Conservation (phyloP, 148 eudicot genomes). For the Fagopyrum esculentum region DNA sequence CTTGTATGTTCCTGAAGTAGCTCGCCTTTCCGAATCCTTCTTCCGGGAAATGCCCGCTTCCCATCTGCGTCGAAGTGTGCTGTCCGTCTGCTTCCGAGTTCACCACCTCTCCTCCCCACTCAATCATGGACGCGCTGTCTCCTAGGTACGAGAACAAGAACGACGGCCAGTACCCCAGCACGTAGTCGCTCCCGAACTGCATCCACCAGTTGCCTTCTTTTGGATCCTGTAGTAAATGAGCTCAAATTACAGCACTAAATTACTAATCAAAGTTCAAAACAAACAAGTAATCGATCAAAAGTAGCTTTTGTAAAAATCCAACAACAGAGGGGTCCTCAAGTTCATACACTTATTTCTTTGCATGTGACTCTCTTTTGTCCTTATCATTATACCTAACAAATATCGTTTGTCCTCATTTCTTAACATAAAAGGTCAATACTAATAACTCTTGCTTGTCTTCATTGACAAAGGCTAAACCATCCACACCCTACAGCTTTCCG, state of each 20-base stretch:
- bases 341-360: constrained; percentile 11
- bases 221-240: constrained; percentile 48
- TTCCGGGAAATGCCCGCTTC: constrained; percentile 87
- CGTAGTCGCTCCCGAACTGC: constrained; percentile 81
- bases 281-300: not conserved
- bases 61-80: constrained; percentile 94
- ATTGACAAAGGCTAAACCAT: constrained; percentile 1
- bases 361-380: constrained; percentile 48
- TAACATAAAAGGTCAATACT: not conserved
- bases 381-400: constrained; percentile 5
- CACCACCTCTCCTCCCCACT: constrained; percentile 97
- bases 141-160: constrained; percentile 91
- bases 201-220: constrained; percentile 98
- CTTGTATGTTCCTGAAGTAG: constrained; percentile 89
- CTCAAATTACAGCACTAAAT: not conserved
- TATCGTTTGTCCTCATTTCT: constrained; percentile 10
- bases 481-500: not conserved
- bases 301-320: not conserved
- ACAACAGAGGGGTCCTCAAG: constrained; percentile 9
- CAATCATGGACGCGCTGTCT: constrained; percentile 97
- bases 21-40: constrained; percentile 93
- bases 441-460: constrained; percentile 3
- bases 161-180: constrained; percentile 86
- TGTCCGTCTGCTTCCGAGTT: constrained; percentile 76
- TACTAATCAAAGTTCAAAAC: not conserved